Conservation (phyloP, 352 stramenopile species). For the Pythium sp. region DNA sequence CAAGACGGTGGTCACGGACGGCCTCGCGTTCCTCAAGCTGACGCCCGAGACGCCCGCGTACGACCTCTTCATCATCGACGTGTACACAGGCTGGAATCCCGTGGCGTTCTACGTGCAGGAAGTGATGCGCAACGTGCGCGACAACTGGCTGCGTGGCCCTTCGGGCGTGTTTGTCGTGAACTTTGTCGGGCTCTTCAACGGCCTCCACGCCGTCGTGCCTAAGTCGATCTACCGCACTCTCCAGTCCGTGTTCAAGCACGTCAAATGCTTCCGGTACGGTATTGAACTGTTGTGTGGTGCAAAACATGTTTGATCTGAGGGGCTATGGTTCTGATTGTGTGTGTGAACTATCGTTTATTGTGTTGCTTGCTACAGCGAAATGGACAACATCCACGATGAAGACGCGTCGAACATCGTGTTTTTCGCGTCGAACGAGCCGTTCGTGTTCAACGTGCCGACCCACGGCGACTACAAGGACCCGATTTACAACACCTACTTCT, state of each 20-base stretch:
- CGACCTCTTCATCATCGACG: slow-evolving; percentile 21
- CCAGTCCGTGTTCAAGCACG: slow-evolving; percentile 60
- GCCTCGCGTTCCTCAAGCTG: slow-evolving; percentile 54
- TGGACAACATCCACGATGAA: slow-evolving; percentile 33
- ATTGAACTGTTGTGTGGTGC: neutral
- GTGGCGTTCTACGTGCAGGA: slow-evolving; percentile 71
- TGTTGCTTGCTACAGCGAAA: slow-evolving; percentile 28
- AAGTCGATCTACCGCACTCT: slow-evolving; percentile 73
- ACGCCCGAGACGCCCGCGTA: slow-evolving; percentile 27
- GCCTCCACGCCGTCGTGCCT: slow-evolving; percentile 40
- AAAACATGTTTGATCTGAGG: neutral
- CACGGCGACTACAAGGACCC: slow-evolving; percentile 51
- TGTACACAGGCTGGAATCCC: slow-evolving; percentile 52
- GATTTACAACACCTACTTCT: slow-evolving; percentile 47
- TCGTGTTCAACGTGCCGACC: slow-evolving; percentile 59
- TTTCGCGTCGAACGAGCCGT: slow-evolving; percentile 65
- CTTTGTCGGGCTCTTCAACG: slow-evolving; percentile 71
- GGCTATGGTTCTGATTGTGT: neutral
- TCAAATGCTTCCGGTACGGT: slow-evolving; percentile 53
- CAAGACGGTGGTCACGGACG: slow-evolving; percentile 65
- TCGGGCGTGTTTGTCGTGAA: slow-evolving; percentile 72
- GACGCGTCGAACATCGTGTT: slow-evolving; percentile 71
- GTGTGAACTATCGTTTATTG: neutral
- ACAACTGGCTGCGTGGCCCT: slow-evolving; percentile 46
- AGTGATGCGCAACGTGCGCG: slow-evolving; percentile 39